Conservation (phyloP, 768 basidiomycete species). For the Collybia mongolica region DNA sequence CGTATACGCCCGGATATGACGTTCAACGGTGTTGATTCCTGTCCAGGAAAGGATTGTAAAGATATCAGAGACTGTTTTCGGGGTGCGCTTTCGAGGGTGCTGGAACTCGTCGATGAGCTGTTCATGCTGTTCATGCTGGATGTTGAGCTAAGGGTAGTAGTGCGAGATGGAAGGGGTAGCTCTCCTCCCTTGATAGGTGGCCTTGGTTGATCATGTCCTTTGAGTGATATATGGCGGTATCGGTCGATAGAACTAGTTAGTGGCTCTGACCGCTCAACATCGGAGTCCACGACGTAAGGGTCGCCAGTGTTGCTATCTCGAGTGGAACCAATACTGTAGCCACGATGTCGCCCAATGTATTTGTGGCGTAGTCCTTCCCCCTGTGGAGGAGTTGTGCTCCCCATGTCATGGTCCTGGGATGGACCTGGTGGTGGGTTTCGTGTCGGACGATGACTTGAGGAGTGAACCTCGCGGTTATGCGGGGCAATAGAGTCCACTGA, state of each 20-base stretch:
- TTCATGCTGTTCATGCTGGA: constrained; percentile 38
- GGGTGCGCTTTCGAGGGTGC: constrained; percentile 35
- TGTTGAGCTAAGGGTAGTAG: constrained; percentile 36
- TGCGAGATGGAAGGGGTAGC: constrained; percentile 60
- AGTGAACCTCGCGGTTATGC: constrained; percentile 34
- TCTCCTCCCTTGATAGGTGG: constrained; percentile 53
- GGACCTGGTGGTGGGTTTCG: constrained; percentile 31
- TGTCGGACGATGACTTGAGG: constrained; percentile 27
- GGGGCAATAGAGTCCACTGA: constrained; percentile 76
- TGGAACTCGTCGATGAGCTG: constrained; percentile 31
- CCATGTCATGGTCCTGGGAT: constrained; percentile 15
- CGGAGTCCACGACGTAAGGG: constrained; percentile 42
- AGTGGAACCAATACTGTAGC: constrained; percentile 52
- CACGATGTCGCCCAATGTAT: constrained; percentile 36
- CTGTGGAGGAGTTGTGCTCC: constrained; percentile 12
- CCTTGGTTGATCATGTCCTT: constrained; percentile 40
- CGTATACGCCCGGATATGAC: constrained; percentile 43
- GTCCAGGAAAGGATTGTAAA: constrained; percentile 31
- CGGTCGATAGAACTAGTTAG: constrained; percentile 38
- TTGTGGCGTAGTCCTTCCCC: not conserved
- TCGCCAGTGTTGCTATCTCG: constrained; percentile 33
- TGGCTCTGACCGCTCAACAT: constrained; percentile 52
- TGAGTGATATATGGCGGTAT: constrained; percentile 47
- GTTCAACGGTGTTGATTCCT: constrained; percentile 17
- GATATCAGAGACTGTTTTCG: constrained; percentile 37